Evolutionary conservation across 495 filamentous ascomycete species (phyloP), one percentile per base, ranked within the genome.

Genomic region (Articulospora tetracladia): DNA sequence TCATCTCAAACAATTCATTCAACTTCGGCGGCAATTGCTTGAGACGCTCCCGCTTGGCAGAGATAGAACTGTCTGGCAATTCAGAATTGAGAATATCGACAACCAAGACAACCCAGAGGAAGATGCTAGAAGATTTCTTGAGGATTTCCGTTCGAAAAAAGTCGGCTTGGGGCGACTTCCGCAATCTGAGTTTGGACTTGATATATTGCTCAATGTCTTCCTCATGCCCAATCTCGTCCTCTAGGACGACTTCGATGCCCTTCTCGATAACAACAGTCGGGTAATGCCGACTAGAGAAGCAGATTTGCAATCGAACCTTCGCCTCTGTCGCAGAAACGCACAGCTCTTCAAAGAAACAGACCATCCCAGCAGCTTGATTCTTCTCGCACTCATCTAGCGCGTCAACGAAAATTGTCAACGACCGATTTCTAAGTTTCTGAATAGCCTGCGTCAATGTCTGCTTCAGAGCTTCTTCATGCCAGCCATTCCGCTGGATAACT

Each of bases 211-310:
- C 50, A 30, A 77, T 76, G 49, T 74, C 71, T 23, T 60, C 10
- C 3, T 34, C 17, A 55, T 77, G 62, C 0, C 62, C 62, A 13
- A 58, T 75, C 56, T 74, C 56, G 0, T 67, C 27, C 60, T 71
- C 72, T 2, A 70, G 26, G 58, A 52, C 66, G 20, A 76, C 60
- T 63, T 72, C 60, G 46, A 68, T 58, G 17, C 53, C 59, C 3
- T 62, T 64, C 28, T 70, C 58, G 11, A 68, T 46, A 41, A 59
- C 59, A 12, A 76, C 46, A 27, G 69, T 65, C 12, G 73, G 75
- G 64, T 72, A 76, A 56, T 76, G 68, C 13, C 74, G 73, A 63
- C 75, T 76, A 53, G 72, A 70, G 28, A 75, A 77, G 57, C 75
- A 77, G 32, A 76, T 70, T 7, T 55, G 63, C 51, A 73, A 63